A percentile compares a stretch with the other conserved stretches of the same genome.
Evolutionary conservation across 192 early-diverging fungal genomes (phyloP).

Genomic region (Pilaira anomala): DNA sequence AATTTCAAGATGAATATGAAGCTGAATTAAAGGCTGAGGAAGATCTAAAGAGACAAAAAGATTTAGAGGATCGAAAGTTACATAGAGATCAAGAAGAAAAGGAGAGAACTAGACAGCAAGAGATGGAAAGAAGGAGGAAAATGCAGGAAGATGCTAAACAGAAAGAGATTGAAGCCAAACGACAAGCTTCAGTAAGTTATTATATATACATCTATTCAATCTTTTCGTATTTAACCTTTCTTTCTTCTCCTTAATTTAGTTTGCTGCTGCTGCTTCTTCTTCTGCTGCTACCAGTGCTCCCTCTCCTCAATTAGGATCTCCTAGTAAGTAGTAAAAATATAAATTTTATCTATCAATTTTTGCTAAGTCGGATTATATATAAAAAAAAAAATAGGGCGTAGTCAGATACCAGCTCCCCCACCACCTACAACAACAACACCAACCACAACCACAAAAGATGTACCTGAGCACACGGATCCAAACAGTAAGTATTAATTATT

Average conservation of each 20-base stretch:
- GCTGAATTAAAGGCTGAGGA: conserved; percentile 24
- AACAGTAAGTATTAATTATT: conserved; percentile 1
- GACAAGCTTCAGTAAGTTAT: neutral
- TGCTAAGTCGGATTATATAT: too few relatives aligned
- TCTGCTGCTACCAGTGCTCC: conserved; percentile 9
- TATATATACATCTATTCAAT: neutral
- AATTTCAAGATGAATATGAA: conserved; percentile 10
- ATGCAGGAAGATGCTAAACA: conserved; percentile 31
- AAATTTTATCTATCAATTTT: too few relatives aligned
- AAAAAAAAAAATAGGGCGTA: conserved; percentile 15
- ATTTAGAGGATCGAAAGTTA: conserved; percentile 25
- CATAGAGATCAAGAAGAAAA: conserved; percentile 20
- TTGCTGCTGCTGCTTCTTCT: conserved; percentile 13
- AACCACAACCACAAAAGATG: neutral
- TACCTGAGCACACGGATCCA: conserved; percentile 25
- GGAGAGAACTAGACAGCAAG: conserved; percentile 20
- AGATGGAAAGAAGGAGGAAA: conserved; percentile 16
- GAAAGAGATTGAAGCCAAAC: conserved; percentile 14
- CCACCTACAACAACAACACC: conserved; percentile 24
- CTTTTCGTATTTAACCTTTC: neutral
- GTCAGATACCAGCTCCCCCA: conserved; percentile 32
- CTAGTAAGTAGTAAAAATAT: conserved; percentile 11
- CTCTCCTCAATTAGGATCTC: conserved; percentile 21
- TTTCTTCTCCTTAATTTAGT: neutral
- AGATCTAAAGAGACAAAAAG: conserved; percentile 22